A percentile compares a stretch with the other conserved stretches of the same genome.
Evolutionary conservation across 2,329 filamentous ascomycete species (phyloP).

Genomic region (Phyllosticta citribraziliensis): DNA sequence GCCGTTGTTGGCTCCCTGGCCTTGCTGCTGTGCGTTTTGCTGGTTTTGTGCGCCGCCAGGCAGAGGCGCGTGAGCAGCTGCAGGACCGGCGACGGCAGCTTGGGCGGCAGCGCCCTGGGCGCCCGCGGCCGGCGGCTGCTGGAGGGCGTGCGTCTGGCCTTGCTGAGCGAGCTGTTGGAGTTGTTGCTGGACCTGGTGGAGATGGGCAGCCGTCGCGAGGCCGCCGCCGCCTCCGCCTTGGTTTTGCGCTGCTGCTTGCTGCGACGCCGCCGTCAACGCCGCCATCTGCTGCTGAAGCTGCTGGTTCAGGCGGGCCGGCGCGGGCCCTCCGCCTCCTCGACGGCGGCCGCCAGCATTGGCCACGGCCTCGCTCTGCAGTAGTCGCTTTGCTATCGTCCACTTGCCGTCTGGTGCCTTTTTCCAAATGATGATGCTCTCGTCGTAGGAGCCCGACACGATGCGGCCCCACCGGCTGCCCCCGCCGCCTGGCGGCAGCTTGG

Average conservation of each 20-base stretch:
- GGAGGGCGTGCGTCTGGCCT: conserved; percentile 5
- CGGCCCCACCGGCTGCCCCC: conserved; percentile 81
- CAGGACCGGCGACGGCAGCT: neutral
- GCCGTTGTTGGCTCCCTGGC: conserved; percentile 2
- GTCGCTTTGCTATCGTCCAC: conserved; percentile 68
- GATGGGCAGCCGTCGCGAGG: conserved; percentile 10
- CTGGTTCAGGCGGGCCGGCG: conserved; percentile 10
- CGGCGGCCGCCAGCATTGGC: conserved; percentile 36
- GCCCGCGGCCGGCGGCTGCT: conserved; percentile 7
- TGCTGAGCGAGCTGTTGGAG: conserved; percentile 15
- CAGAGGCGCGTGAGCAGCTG: conserved; percentile 6
- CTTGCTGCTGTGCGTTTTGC: neutral
- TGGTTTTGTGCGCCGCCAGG: neutral
- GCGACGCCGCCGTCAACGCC: conserved; percentile 11
- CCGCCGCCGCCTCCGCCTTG: conserved; percentile 15
- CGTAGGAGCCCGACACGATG: conserved; percentile 96
- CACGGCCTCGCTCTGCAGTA: conserved; percentile 63
- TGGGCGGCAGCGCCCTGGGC: conserved; percentile 3
- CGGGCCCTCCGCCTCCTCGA: conserved; percentile 14
- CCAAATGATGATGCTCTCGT: conserved; percentile 94
- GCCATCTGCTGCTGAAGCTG: conserved; percentile 37
- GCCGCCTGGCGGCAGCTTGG: conserved; percentile 81
- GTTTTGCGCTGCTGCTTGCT: conserved; percentile 24
- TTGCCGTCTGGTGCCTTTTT: conserved; percentile 72
- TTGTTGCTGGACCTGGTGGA: conserved; percentile 14